Base-by-base conservation (phyloP, 768 basidiomycete species). In the Kwoniella bestiolae region DNA sequence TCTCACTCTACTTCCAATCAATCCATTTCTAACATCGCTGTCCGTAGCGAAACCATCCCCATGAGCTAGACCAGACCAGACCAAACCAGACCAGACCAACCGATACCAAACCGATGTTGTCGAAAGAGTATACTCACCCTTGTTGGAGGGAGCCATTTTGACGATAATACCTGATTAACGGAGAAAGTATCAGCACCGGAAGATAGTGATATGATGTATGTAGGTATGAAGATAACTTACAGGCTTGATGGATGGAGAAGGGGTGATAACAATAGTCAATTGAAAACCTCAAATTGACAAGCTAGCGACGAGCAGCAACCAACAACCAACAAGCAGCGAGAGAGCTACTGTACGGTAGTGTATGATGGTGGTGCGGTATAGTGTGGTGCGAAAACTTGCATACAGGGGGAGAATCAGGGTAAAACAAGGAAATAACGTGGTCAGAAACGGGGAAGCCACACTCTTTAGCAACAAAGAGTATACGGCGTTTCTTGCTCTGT, bases 121-220 rank as follows among this genome's bases (percentile, higher is more conserved):
- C 16, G 29, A 34, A 63, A 56, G 34, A 41, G 8, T 18, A 41
- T 46, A 70, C 69, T 70, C 62, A 70, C 69, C 62, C 69, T 70
- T 69, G 61, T 56, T 66, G 23, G 61, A 53, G 38, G 69, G 65
- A 63, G 69, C 69, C 69, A 70, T 70, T 70, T 70, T 70, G 61
- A 56, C 66, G 66, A 47, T 47, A 25, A 52, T 56, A 56, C 55
- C 55, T 56, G 29, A 14, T 41, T 18, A 8, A 59, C 12, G 41
- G 45, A 21, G 14, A 28, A 31, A 18, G 12, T 9, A 49, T 56
- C 45, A 65, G 53, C 12, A 50, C 44, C 1, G 61, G 38, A 9
- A 31, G 45, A 44, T 21, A 34, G 1, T 46, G 25, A 59, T 34
- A 50, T 34, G 28, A 18, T 34, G 26, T 38, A 9, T 25, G 26